These are phyloP conservation scores for Eucalyptus erythrocorys DNA, from an alignment of 345 rosid genomes.

Conservation along the genomic window DNA sequence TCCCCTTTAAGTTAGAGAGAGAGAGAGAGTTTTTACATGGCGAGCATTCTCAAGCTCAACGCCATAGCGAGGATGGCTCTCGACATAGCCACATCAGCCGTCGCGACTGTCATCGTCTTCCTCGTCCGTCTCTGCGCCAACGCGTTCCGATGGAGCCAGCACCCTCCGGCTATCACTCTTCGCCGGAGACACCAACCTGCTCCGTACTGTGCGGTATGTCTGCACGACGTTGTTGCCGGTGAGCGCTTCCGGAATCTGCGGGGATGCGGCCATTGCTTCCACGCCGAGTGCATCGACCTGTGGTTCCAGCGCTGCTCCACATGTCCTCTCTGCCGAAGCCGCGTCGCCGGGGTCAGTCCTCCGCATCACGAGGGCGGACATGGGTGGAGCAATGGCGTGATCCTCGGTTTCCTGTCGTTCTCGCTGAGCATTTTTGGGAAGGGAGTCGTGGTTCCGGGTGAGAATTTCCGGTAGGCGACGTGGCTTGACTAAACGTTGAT, in stretches of 20 bases:
- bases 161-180: not conserved
- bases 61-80: not conserved
- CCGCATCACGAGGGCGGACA: not conserved
- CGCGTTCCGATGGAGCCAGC: not conserved
- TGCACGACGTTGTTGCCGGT: not conserved
- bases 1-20: not conserved
- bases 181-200: not conserved
- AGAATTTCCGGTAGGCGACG: not conserved
- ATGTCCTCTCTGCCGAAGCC: constrained; percentile 32
- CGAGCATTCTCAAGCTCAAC: not conserved
- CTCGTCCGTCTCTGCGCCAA: not conserved
- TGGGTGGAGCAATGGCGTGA: not conserved
- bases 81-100: not conserved
- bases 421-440: not conserved
- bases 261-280: constrained; percentile 41
- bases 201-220: not conserved
- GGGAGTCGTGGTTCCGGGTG: not conserved
- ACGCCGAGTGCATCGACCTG: constrained; percentile 31
- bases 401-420: not conserved
- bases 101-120: not conserved
- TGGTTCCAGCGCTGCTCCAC: constrained; percentile 24
- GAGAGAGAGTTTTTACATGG: not conserved
- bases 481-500: not conserved
- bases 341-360: not conserved
- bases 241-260: constrained; percentile 1